Conservation (phyloP, 2,329 filamentous ascomycete genomes). For the Arthrobotrys pseudoclavata region DNA sequence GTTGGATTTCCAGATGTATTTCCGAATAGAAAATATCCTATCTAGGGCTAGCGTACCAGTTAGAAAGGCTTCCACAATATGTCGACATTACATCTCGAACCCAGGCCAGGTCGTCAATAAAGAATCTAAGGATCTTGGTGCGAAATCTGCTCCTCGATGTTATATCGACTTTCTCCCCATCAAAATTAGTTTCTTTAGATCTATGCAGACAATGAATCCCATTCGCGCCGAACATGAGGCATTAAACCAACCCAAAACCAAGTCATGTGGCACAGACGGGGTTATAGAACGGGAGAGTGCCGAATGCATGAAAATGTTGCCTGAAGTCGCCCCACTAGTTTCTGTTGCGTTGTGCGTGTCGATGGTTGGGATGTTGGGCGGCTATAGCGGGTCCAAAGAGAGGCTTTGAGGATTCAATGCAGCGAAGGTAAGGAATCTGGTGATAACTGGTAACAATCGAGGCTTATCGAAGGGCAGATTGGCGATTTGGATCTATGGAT, state of each 20-base stretch:
- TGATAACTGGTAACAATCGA: neutral
- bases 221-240: neutral
- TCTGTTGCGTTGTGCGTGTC: neutral
- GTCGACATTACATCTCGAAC: too few relatives aligned
- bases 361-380: neutral
- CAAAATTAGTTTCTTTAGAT: too few relatives aligned
- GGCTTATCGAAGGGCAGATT: constrained; percentile 5
- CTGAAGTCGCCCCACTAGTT: constrained; percentile 1
- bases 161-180: too few relatives aligned
- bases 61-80: too few relatives aligned
- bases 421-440: neutral
- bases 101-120: too few relatives aligned
- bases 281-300: neutral
- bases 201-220: neutral
- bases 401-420: constrained; percentile 10
- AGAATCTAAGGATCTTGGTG: too few relatives aligned
- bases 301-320: constrained; percentile 7
- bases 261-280: neutral
- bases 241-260: neutral
- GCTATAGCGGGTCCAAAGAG: neutral
- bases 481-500: neutral
- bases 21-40: neutral
- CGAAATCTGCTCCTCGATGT: too few relatives aligned
- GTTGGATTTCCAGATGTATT: neutral
- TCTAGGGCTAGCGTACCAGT: neutral